Evolutionary conservation across 306 rosid species (phyloP).

Genomic region (Boehmeria nivea): DNA sequence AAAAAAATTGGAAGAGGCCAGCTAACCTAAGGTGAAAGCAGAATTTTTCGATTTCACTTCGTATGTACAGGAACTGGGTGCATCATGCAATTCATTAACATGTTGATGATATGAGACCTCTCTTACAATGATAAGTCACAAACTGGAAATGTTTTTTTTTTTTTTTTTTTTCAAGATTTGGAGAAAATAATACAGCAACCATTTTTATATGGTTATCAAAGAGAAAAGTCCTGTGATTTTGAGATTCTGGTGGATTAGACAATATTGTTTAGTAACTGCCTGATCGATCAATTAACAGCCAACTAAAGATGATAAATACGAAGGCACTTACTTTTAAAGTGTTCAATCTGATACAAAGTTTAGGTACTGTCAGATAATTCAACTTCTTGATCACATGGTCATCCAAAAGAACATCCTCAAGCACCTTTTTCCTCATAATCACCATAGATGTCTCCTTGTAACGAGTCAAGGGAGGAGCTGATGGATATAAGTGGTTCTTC

Average conservation of each 20-base stretch:
- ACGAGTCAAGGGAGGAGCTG: constrained; percentile 50
- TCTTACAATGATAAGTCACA: too few relatives aligned
- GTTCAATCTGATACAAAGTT: constrained; percentile 45
- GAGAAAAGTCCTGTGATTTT: not conserved
- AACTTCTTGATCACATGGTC: constrained; percentile 33
- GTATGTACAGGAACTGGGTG: not conserved
- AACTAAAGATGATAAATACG: not conserved
- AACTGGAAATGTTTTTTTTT: not conserved
- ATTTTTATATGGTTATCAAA: not conserved
- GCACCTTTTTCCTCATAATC: constrained; percentile 37
- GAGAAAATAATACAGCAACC: not conserved
- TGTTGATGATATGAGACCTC: not conserved
- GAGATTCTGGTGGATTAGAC: too few relatives aligned
- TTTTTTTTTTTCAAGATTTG: not conserved
- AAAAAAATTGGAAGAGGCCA: not conserved
- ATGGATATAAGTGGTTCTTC: constrained; percentile 42
- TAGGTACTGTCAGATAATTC: constrained; percentile 40
- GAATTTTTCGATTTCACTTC: not conserved
- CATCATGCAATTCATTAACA: not conserved
- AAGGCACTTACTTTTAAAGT: constrained; percentile 44
- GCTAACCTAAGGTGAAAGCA: too few relatives aligned
- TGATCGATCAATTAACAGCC: too few relatives aligned
- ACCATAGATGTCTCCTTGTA: constrained; percentile 34
- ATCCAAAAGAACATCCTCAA: constrained; percentile 33
- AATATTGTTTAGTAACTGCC: too few relatives aligned